Evolutionary conservation across 2,329 filamentous ascomycete genomes (phyloP).

Genomic region (Colletotrichum eremochloae): DNA sequence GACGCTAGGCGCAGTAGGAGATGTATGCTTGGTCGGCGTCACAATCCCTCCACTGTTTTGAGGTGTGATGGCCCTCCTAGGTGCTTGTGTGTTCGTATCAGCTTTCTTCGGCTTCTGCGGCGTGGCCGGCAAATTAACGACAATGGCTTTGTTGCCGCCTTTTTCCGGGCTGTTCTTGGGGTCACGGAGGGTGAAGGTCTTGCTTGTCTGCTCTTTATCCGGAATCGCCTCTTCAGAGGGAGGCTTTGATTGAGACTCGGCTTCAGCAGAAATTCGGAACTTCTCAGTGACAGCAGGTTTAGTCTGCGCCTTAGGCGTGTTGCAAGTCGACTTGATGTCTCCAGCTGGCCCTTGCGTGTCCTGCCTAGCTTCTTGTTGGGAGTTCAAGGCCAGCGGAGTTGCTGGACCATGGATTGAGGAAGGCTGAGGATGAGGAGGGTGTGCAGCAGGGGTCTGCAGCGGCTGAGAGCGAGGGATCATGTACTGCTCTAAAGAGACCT

Average conservation of each 20-base stretch:
- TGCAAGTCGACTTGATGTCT: neutral
- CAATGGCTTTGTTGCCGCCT: slow-evolving; percentile 9
- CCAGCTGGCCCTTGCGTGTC: neutral
- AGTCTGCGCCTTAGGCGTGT: too few species aligned
- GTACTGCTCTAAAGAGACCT: slow-evolving; percentile 18
- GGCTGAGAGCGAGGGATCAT: neutral
- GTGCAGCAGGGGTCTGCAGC: neutral
- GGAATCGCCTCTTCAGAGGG: slow-evolving; percentile 47
- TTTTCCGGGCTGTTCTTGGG: neutral
- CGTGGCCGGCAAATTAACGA: slow-evolving; percentile 31
- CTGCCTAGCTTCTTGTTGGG: neutral
- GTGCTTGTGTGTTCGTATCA: neutral
- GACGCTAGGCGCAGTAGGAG: neutral
- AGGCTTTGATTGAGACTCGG: slow-evolving; percentile 48
- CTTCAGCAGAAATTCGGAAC: slow-evolving; percentile 4
- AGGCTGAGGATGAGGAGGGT: neutral
- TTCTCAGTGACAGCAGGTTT: neutral
- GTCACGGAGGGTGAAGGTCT: neutral
- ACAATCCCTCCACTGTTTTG: neutral
- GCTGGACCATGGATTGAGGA: neutral
- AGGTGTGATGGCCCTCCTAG: too few species aligned
- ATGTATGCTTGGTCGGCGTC: neutral
- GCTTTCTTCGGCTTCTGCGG: slow-evolving; percentile 21
- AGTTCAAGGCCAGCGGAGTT: too few species aligned
- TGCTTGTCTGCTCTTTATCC: slow-evolving; percentile 28